Base-by-base conservation (phyloP, 805 yeast genomes). In the Nakazawaea anatomiae region DNA sequence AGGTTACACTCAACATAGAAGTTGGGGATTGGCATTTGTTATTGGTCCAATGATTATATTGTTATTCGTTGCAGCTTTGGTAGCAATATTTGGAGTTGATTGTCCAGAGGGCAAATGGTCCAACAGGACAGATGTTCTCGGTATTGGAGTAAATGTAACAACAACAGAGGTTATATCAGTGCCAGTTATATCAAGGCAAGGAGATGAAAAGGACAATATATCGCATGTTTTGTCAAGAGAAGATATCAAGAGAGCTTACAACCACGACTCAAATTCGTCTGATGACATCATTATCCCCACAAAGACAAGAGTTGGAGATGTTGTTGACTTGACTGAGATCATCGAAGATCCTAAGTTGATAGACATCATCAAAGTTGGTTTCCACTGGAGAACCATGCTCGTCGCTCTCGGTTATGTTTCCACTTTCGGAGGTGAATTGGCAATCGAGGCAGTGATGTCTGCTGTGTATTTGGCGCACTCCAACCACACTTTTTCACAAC, bases 21-120 rank as follows among this genome's bases (percentile, higher is more conserved):
- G 64, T n/a, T 64, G 68, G 68, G 54, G 57, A 4, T 56, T 55
- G 12, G 52, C 67, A 5, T 64, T 64, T 50, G 55, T 57, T 18
- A 54, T 65, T 46, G 69, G 69, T 30, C 72, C 72, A 4, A 56
- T 67, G 42, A 35, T 65, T 27, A 61, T 67, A 28, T 54, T 67
- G 44, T 25, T 62, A 29, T 51, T 58, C 44, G 65, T 66, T 12
- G 69, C 69, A 2, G 30, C 46, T 10, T 10, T 59, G 28, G 55
- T 56, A 30, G 42, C 62, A 1, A 12, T 64, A 3, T 56, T 66
- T 49, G 70, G 69, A 1, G 58, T 56, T 27, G 72, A 67, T 52
- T 66, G 69, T 50, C 72, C 72, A 8, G 67, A 62, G 48, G 72
- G 71, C 18, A 57, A 56, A 42, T 68, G 72, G 72, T 52, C 62